These are phyloP conservation scores for Trametes elegans DNA, from an alignment of 768 basidiomycete genomes.

Conservation along the genomic window DNA sequence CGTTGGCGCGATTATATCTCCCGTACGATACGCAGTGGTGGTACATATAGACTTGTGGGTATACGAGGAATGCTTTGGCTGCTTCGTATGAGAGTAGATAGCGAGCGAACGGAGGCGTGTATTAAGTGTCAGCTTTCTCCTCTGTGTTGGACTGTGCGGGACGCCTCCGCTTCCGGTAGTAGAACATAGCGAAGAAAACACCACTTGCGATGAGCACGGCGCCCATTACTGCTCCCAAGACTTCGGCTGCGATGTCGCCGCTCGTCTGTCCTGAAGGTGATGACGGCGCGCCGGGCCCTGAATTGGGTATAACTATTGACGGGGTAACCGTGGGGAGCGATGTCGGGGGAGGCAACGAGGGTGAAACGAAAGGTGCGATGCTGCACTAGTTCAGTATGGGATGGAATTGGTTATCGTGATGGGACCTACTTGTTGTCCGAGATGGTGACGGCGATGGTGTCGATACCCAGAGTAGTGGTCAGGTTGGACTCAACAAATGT, in stretches of 20 bases:
- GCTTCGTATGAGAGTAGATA: background rate
- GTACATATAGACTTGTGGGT: background rate
- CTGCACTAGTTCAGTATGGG: background rate
- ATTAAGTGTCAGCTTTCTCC: background rate
- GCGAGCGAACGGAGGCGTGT: background rate
- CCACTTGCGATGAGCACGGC: slow-evolving; percentile 3
- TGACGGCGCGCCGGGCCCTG: background rate
- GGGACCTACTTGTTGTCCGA: slow-evolving; percentile 21
- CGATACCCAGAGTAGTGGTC: slow-evolving; percentile 18
- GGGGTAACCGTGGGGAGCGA: slow-evolving; percentile 13
- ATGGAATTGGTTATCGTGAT: too few species aligned
- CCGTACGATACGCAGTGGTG: background rate
- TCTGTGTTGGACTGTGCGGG: background rate
- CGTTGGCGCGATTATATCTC: background rate
- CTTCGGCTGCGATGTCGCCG: slow-evolving; percentile 22
- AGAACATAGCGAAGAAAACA: background rate
- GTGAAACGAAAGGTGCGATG: slow-evolving; percentile 21
- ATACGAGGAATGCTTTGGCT: background rate
- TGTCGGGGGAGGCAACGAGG: slow-evolving; percentile 14
- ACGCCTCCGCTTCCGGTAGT: slow-evolving; percentile 8
- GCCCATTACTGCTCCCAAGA: slow-evolving; percentile 20
- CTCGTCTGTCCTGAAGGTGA: slow-evolving; percentile 3
- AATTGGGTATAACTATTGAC: slow-evolving; percentile 14
- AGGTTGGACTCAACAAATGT: slow-evolving; percentile 14
- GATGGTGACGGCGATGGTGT: slow-evolving; percentile 19